These are phyloP conservation scores for Papiliotrema flavescens DNA, from an alignment of 1,284 basidiomycete genomes.

Conservation along the genomic window DNA sequence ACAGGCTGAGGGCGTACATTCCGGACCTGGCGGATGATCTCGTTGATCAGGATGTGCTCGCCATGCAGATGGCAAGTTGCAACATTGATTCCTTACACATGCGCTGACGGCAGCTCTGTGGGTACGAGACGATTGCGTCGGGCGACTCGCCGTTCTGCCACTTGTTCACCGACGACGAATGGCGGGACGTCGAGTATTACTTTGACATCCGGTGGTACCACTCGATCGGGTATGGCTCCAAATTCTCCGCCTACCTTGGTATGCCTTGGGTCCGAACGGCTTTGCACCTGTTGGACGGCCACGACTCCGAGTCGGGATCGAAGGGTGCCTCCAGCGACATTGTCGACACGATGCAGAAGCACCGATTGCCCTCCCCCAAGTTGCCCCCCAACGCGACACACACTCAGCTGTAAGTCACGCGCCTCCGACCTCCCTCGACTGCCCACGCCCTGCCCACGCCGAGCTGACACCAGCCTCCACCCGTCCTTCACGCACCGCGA, in stretches of 20 bases:
- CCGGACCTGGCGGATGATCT: constrained; percentile 34
- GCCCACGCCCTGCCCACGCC: background rate
- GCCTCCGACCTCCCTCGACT: background rate
- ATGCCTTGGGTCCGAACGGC: constrained; percentile 49
- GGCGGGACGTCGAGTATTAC: constrained; percentile 48
- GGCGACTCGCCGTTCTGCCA: constrained; percentile 45
- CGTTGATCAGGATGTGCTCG: constrained; percentile 45
- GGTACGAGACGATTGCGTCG: constrained; percentile 49
- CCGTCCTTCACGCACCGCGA: constrained; percentile 52
- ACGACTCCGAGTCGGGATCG: constrained; percentile 22
- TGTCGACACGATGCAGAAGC: constrained; percentile 12
- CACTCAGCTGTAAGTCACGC: constrained; percentile 31
- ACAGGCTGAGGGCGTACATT: constrained; percentile 28
- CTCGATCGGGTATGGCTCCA: constrained; percentile 48
- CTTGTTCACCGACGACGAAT: constrained; percentile 46
- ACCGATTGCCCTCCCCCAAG: constrained; percentile 33
- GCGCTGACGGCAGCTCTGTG: constrained; percentile 35
- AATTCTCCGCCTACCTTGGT: constrained; percentile 48
- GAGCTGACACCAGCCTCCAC: constrained; percentile 38
- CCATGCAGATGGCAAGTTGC: constrained; percentile 46
- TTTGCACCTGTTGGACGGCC: constrained; percentile 42
- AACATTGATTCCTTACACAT: no score
- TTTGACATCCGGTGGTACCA: constrained; percentile 48
- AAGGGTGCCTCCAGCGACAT: constrained; percentile 5
- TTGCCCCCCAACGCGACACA: constrained; percentile 46